Conservation (phyloP, 345 rosid species). For the Geranium brycei region DNA sequence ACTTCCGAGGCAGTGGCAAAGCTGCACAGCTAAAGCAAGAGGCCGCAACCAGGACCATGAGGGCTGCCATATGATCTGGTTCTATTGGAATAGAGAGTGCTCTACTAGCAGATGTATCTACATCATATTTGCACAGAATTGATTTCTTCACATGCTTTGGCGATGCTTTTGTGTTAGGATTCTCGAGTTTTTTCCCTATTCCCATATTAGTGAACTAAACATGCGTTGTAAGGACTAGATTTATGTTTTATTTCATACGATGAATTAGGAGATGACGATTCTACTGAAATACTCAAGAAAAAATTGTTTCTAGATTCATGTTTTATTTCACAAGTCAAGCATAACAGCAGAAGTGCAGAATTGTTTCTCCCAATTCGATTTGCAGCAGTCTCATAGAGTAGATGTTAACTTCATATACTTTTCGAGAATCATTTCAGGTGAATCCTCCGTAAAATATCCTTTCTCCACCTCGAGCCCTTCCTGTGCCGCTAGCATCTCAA, state of each 20-base stretch:
- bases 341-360: too few species aligned
- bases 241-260: too few species aligned
- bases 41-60: slow-evolving; percentile 55
- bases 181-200: not conserved
- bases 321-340: too few species aligned
- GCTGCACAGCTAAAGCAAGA: slow-evolving; percentile 81
- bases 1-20: slow-evolving; percentile 84
- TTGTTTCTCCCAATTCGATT: too few species aligned
- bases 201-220: not conserved
- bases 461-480: slow-evolving; percentile 45
- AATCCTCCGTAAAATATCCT: slow-evolving; percentile 49
- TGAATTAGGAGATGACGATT: too few species aligned
- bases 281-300: too few species aligned
- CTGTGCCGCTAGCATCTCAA: slow-evolving; percentile 40
- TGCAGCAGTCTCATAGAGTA: slow-evolving; percentile 4
- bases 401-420: slow-evolving; percentile 27
- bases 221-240: not conserved
- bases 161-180: not conserved
- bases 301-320: too few species aligned
- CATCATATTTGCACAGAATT: not conserved
- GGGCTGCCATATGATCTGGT: slow-evolving; percentile 48
- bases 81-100: too few species aligned
- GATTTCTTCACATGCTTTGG: not conserved
- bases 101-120: not conserved
- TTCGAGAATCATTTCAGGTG: slow-evolving; percentile 42